phyloP scores from a whole-genome alignment of 257 asterid species.

The Paraleonurus japonicus region DNA sequence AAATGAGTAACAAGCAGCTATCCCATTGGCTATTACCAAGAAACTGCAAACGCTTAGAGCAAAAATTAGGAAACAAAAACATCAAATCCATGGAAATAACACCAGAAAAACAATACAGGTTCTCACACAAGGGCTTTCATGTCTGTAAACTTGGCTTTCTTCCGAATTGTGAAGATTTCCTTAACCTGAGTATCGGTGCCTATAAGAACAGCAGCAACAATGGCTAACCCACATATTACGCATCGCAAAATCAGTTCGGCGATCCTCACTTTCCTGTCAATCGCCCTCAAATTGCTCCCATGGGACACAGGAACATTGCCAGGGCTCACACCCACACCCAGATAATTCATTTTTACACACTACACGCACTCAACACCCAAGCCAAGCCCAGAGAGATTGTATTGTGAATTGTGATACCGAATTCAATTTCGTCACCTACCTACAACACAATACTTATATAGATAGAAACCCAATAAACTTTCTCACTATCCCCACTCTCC shows the following conservation, averaged over 20 bases:
- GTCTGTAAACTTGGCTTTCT: constrained; percentile 86
- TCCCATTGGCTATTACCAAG: constrained; percentile 72
- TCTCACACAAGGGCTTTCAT: constrained; percentile 95
- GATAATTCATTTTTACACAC: constrained; percentile 53
- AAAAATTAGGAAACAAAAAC: not conserved
- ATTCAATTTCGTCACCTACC: constrained; percentile 41
- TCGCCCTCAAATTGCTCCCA: constrained; percentile 68
- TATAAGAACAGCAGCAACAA: constrained; percentile 70
- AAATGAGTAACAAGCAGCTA: constrained; percentile 88
- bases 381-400: not conserved
- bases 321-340: constrained; percentile 96
- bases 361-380: not conserved
- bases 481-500: not conserved
- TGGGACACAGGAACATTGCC: constrained; percentile 85
- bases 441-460: constrained; percentile 38
- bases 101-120: not conserved
- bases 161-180: constrained; percentile 75
- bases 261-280: constrained; percentile 69
- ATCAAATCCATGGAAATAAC: not conserved
- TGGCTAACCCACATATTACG: constrained; percentile 58
- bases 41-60: constrained; percentile 49
- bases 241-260: constrained; percentile 71
- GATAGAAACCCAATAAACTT: constrained; percentile 29
- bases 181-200: constrained; percentile 77
- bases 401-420: no score